phyloP scores from a whole-genome alignment of 2,329 filamentous ascomycete genomes.

The Diaporthe velutina region DNA sequence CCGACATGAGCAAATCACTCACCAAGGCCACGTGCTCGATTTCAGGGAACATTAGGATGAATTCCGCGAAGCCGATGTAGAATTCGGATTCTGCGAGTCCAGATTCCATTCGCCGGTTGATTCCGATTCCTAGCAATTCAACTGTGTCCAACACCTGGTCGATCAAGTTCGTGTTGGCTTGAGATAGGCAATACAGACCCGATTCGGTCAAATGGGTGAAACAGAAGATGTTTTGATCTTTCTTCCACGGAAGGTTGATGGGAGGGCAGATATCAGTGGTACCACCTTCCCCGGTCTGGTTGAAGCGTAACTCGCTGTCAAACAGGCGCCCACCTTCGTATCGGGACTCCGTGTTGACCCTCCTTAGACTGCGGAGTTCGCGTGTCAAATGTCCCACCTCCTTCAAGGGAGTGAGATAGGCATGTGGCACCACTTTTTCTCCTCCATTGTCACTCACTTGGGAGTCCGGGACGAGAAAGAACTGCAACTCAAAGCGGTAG shows the following conservation, averaged over 20 bases:
- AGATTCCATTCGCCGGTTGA: rapidly evolving
- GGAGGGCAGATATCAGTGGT: neutral
- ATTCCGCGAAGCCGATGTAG: neutral
- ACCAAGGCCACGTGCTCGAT: neutral
- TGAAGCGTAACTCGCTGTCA: neutral
- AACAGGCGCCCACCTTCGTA: neutral
- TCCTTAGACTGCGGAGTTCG: neutral
- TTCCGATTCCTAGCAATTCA: neutral
- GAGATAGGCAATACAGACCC: rapidly evolving
- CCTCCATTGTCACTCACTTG: neutral
- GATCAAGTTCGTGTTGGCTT: neutral
- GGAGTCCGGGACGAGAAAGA: neutral
- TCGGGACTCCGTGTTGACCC: neutral
- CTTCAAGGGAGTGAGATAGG: neutral
- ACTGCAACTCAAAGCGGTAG: neutral
- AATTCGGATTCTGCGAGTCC: rapidly evolving
- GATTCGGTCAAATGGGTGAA: neutral
- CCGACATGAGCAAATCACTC: neutral
- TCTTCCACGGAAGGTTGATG: neutral
- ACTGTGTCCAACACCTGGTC: neutral
- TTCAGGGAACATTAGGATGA: neutral
- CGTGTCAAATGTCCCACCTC: neutral
- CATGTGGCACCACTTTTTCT: neutral
- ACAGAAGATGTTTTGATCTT: neutral
- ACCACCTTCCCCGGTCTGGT: neutral